phyloP scores from a whole-genome alignment of 805 yeast genomes.

The Zygosaccharomyces bailii region DNA sequence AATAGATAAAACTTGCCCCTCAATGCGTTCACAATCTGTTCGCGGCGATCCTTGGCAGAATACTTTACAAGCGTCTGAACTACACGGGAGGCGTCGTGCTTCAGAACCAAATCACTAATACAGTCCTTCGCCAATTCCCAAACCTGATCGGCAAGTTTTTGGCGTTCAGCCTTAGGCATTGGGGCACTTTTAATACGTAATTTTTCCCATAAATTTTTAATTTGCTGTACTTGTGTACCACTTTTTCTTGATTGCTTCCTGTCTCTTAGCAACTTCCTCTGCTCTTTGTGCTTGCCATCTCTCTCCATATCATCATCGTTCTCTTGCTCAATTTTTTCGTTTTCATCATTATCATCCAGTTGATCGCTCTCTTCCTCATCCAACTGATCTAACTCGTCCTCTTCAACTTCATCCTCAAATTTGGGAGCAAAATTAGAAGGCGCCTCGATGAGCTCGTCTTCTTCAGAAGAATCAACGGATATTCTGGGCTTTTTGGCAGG shows the following conservation, averaged over 20 bases:
- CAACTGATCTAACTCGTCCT: conserved; percentile 24
- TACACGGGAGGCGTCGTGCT: conserved; percentile 95
- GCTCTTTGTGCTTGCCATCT: conserved; percentile 64
- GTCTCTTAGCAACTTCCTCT: conserved; percentile 70
- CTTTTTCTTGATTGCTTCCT: conserved; percentile 84
- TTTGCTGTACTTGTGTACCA: conserved; percentile 80
- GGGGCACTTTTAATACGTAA: conserved; percentile 82
- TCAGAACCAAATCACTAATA: conserved; percentile 78
- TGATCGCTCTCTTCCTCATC: conserved; percentile 33
- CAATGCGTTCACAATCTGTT: conserved; percentile 59
- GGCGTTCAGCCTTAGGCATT: conserved; percentile 70
- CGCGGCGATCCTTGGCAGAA: conserved; percentile 75
- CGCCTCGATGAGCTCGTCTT: conserved; percentile 20
- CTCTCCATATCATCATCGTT: conserved; percentile 17
- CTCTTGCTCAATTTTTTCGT: conserved; percentile 31
- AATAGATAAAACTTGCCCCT: conserved; percentile 74
- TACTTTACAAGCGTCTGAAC: conserved; percentile 91
- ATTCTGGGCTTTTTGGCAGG: conserved; percentile 33
- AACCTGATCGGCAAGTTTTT: conserved; percentile 73
- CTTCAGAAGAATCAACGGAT: conserved; percentile 35
- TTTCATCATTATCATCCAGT: conserved; percentile 28
- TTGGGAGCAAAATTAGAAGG: conserved; percentile 11
- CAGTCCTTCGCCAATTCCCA: conserved; percentile 80
- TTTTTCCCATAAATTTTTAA: conserved; percentile 87
- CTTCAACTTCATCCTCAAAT: conserved; percentile 21